Percentiles rank a stretch among this genome's conserved stretches.
phyloP scores from a whole-genome alignment of 192 early-diverging fungal genomes.

The Backusella parvicylindrica region DNA sequence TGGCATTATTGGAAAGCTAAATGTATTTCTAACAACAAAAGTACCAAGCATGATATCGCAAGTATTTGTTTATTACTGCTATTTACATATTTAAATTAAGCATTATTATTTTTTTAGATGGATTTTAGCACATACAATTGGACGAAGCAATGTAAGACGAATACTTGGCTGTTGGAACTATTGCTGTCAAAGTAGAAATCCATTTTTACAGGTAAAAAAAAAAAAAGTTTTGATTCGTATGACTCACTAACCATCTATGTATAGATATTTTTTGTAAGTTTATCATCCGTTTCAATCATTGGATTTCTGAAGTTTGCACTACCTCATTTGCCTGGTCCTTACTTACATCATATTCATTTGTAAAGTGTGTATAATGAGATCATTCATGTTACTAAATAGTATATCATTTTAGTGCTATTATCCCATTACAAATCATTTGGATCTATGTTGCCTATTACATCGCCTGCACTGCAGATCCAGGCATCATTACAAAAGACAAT shows the following conservation, averaged over 20 bases:
- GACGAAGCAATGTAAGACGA: background rate
- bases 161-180: constrained; percentile 11
- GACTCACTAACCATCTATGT: background rate
- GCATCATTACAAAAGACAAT: constrained; percentile 41
- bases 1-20: constrained; percentile 20
- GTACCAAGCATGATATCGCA: constrained; percentile 18
- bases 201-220: constrained; percentile 31
- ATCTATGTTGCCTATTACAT: constrained; percentile 45
- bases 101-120: no score
- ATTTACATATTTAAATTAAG: no score
- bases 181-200: constrained; percentile 32
- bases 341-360: constrained; percentile 28
- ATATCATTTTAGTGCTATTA: constrained; percentile 6
- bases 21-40: constrained; percentile 10
- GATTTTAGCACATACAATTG: constrained; percentile 3
- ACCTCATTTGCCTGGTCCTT: constrained; percentile 32
- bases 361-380: background rate
- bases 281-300: constrained; percentile 24
- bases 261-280: constrained; percentile 33
- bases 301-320: constrained; percentile 21
- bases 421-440: constrained; percentile 40
- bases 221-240: background rate
- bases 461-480: constrained; percentile 44
- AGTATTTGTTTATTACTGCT: no score
- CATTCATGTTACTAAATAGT: background rate